A percentile compares a stretch with the other conserved stretches of the same genome.
These are phyloP conservation scores for Scortechinia acanthostroma DNA, from an alignment of 2,329 filamentous ascomycete species.

Conservation along the genomic window DNA sequence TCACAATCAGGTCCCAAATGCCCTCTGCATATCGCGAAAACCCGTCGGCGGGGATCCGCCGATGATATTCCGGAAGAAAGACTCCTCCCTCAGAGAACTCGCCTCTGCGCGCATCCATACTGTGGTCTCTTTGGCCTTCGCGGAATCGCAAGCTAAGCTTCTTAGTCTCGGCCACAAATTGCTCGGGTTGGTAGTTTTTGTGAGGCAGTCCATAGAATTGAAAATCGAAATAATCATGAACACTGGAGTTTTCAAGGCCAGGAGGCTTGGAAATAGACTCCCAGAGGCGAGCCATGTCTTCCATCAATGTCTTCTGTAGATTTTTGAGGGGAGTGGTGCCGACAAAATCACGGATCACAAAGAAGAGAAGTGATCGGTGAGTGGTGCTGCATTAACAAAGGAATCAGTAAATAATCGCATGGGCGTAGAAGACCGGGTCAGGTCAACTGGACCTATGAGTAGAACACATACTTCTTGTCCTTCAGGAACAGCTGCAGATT, in stretches of 20 bases:
- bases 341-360: conserved; percentile 95
- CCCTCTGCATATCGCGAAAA: conserved; percentile 89
- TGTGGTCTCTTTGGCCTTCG: background rate
- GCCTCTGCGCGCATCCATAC: conserved; percentile 46
- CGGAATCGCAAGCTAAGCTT: conserved; percentile 73
- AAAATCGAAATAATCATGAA: conserved; percentile 98
- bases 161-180: conserved; percentile 75
- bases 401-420: conserved; percentile 6
- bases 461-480: conserved; percentile 69
- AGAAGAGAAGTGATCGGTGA: conserved; percentile 87
- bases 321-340: conserved; percentile 86
- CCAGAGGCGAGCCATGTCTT: conserved; percentile 90
- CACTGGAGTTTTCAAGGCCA: conserved; percentile 79
- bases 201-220: conserved; percentile 92
- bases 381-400: conserved; percentile 52
- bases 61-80: conserved; percentile 89
- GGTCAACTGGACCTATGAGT: background rate
- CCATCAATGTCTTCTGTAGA: conserved; percentile 80
- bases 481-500: conserved; percentile 95
- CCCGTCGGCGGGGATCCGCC: conserved; percentile 93
- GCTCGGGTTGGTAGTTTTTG: conserved; percentile 90
- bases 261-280: conserved; percentile 82
- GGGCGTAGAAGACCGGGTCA: too few species aligned
- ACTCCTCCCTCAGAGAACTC: conserved; percentile 73
- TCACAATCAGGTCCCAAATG: conserved; percentile 96